Percentiles rank a stretch among this genome's conserved stretches.
Conservation (phyloP, 495 filamentous ascomycete genomes). For the Aspergillus nidulans region DNA sequence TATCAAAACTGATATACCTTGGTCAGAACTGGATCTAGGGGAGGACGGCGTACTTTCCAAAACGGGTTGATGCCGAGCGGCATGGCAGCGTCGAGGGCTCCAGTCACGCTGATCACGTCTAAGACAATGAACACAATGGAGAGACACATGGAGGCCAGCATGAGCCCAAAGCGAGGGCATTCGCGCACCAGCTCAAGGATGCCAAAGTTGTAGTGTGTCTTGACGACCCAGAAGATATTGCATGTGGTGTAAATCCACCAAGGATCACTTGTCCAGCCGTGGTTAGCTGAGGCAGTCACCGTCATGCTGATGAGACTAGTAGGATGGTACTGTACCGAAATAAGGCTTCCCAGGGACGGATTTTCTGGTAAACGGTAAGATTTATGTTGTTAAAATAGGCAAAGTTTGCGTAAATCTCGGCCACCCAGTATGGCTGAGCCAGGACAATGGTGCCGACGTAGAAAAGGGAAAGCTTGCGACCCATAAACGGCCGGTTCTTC, state of each 20-base stretch:
- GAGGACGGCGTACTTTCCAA: constrained; percentile 31
- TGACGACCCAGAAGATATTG: constrained; percentile 47
- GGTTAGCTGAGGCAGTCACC: neutral
- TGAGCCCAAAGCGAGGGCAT: constrained; percentile 51
- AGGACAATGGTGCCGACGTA: constrained; percentile 37
- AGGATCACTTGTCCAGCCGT: constrained; percentile 36
- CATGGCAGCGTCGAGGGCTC: constrained; percentile 18
- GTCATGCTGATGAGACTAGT: neutral
- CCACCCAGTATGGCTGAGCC: constrained; percentile 37
- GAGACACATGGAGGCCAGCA: constrained; percentile 49
- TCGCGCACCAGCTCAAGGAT: constrained; percentile 40
- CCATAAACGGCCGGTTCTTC: constrained; percentile 41
- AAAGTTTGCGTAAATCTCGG: constrained; percentile 46
- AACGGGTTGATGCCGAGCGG: constrained; percentile 33
- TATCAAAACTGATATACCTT: too few species aligned
- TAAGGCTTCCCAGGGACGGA: constrained; percentile 46
- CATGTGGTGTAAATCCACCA: constrained; percentile 55
- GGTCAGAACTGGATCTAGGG: too few species aligned
- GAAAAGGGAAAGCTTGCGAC: constrained; percentile 22
- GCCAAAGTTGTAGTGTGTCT: constrained; percentile 45
- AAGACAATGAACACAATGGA: constrained; percentile 48
- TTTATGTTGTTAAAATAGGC: constrained; percentile 46
- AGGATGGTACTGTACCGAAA: constrained; percentile 28
- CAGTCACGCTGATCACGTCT: constrained; percentile 32
- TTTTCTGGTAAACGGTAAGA: constrained; percentile 36